phyloP scores from a whole-genome alignment of 192 early-diverging fungal species.

The Helicostylum pulchrum region DNA sequence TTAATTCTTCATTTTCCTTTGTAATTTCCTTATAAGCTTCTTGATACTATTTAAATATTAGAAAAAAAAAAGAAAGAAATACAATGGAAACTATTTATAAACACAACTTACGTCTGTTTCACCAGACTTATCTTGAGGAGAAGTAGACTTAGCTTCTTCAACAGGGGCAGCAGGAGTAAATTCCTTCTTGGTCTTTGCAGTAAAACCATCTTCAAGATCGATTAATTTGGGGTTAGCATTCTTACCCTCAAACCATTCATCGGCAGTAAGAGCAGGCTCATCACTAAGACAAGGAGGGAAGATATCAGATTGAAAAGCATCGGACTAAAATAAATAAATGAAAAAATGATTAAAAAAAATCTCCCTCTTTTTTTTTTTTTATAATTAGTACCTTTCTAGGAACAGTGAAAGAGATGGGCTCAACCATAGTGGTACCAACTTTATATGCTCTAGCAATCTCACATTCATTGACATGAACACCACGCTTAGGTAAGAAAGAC shows the following conservation, averaged over 20 bases:
- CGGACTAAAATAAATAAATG: slow-evolving; percentile 56
- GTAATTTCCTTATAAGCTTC: slow-evolving; percentile 68
- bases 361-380: background rate
- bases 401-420: slow-evolving; percentile 96
- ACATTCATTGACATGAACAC: slow-evolving; percentile 77
- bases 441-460: slow-evolving; percentile 96
- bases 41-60: slow-evolving; percentile 50
- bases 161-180: slow-evolving; percentile 72
- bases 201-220: slow-evolving; percentile 69
- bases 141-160: slow-evolving; percentile 24
- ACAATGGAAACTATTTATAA: background rate
- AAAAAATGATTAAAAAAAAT: background rate
- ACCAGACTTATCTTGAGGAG: slow-evolving; percentile 27
- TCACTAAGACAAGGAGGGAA: slow-evolving; percentile 85
- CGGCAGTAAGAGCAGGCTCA: slow-evolving; percentile 80
- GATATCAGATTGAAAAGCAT: slow-evolving; percentile 94
- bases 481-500: slow-evolving; percentile 91
- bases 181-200: slow-evolving; percentile 62
- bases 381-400: slow-evolving; percentile 75
- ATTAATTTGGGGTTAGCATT: slow-evolving; percentile 77
- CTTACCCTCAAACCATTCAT: slow-evolving; percentile 91
- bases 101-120: slow-evolving; percentile 52
- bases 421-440: slow-evolving; percentile 82
- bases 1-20: slow-evolving; percentile 84
- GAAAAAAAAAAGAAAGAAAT: slow-evolving; percentile 1